Evolutionary conservation across 371 early-diverging fungal genomes (phyloP), one percentile per base, ranked within the genome.

Genomic region (Thermomucor indicae-seudaticae): DNA sequence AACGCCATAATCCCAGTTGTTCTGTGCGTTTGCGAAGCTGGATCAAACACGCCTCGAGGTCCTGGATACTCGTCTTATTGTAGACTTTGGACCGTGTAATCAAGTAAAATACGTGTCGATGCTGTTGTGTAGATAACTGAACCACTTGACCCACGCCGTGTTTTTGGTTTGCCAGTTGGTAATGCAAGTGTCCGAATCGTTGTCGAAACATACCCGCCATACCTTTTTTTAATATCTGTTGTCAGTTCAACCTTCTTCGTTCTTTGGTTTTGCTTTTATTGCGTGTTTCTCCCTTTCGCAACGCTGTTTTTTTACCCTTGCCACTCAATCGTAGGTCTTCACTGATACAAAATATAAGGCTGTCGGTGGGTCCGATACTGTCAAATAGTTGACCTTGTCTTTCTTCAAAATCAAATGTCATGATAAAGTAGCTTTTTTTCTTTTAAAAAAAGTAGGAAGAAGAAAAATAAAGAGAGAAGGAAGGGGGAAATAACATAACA

Each of bases 351-450:
- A 69, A 16, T 3, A 53, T 58, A 39, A 69, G 39, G n/a, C 62
- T 57, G 20, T 65, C 60, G 10, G 49, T 46, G 6, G 58, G 43
- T 20, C 43, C 20, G 24, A 60, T 44, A 6, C 39, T 51, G 16
- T 64, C 60, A 40, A 69, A 51, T 30, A 69, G 45, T 43, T 57
- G 53, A 11, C 60, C 65, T 22, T 49, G 51, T 28, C 51, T 34
- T 46, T 69, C 70, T 53, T 69, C 70, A 62, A 69, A 69, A 31
- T 69, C 70, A 56, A 65, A 69, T 12, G 70, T 65, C 70, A 69
- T 69, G 6, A 8, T 19, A 37, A 37, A 10, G 3, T 19, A 11
- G 3, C 19, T 37, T 3, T 37, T 47, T 47, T 24, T 27, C 11
- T 37, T 3, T 37, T 10, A 14, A 37, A 37, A 5, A 5, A 5